These are phyloP conservation scores for Hypoxylon fragiforme DNA, from an alignment of 495 filamentous ascomycete species.

Conservation along the genomic window DNA sequence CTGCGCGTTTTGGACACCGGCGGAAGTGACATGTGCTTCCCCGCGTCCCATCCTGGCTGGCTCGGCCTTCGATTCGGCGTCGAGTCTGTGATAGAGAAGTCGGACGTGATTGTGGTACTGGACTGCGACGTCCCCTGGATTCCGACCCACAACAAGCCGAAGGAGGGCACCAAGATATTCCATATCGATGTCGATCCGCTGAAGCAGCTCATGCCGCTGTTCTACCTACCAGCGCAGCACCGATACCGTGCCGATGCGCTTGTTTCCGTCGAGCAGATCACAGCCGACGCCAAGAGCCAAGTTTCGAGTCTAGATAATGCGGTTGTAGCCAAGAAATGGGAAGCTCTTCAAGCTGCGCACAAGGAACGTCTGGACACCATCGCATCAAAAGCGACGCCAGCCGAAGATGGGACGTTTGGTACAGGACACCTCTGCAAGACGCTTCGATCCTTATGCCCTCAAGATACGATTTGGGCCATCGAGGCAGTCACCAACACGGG, in stretches of 20 bases:
- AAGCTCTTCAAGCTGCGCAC: constrained; percentile 62
- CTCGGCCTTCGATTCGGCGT: constrained; percentile 77
- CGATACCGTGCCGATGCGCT: constrained; percentile 77
- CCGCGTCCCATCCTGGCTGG: constrained; percentile 71
- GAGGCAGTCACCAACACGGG: constrained; percentile 86
- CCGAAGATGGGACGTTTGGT: constrained; percentile 67
- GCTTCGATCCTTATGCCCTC: constrained; percentile 66
- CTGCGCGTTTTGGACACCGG: constrained; percentile 86
- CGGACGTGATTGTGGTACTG: constrained; percentile 83
- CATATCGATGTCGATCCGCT: constrained; percentile 87
- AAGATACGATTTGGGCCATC: constrained; percentile 80
- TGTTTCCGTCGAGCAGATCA: constrained; percentile 73
- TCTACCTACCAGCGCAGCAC: constrained; percentile 73
- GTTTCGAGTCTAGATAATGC: constrained; percentile 51
- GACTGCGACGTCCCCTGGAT: constrained; percentile 82
- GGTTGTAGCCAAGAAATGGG: constrained; percentile 54
- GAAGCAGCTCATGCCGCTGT: constrained; percentile 84
- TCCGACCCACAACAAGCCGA: constrained; percentile 61
- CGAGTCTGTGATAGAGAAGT: constrained; percentile 71
- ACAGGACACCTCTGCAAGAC: constrained; percentile 68
- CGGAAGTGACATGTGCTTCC: constrained; percentile 95
- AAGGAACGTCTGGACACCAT: constrained; percentile 62
- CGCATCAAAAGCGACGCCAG: constrained; percentile 55
- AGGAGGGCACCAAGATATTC: constrained; percentile 66
- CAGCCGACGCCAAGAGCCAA: constrained; percentile 50